A percentile compares a stretch with the other conserved stretches of the same genome.
Conservation (phyloP, 768 basidiomycete species). For the Pisolithus tinctorius region DNA sequence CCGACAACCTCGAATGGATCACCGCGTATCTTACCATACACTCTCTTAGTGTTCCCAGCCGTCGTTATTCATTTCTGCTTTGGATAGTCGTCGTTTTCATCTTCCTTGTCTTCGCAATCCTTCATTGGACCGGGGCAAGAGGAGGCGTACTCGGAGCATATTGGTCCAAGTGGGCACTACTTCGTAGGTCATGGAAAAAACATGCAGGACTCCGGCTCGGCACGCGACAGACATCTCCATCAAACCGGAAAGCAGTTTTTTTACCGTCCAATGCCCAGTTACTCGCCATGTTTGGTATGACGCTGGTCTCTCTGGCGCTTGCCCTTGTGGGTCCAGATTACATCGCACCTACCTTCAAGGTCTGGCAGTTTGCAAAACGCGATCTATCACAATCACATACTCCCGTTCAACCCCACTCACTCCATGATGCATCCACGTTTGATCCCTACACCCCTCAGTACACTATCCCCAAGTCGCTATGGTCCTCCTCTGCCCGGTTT, state of each 20-base stretch:
- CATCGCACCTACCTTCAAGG: conserved; percentile 41
- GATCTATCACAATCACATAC: conserved; percentile 14
- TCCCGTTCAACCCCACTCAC: conserved; percentile 3
- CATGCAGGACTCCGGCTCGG: conserved; percentile 32
- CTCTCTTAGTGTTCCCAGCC: conserved; percentile 43
- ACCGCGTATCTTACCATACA: conserved; percentile 53
- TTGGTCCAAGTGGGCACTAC: conserved; percentile 54
- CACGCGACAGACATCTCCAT: conserved; percentile 26
- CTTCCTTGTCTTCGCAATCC: conserved; percentile 33
- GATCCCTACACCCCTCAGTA: conserved; percentile 41
- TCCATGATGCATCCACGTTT: conserved; percentile 28
- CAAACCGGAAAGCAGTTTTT: conserved; percentile 36
- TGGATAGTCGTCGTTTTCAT: conserved; percentile 47
- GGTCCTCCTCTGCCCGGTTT: conserved; percentile 61
- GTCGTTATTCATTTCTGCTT: conserved; percentile 51
- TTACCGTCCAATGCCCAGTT: conserved; percentile 63
- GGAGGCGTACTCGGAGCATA: conserved; percentile 41
- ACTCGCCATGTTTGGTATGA: conserved; percentile 40
- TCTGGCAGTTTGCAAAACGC: conserved; percentile 35
- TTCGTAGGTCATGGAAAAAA: conserved; percentile 51
- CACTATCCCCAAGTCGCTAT: conserved; percentile 61
- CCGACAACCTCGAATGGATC: conserved; percentile 45
- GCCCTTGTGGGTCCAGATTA: conserved; percentile 65
- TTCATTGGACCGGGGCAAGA: conserved; percentile 38
- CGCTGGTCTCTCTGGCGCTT: conserved; percentile 37